Base-by-base conservation (phyloP, 805 yeast species). In the Candida nanaspora region DNA sequence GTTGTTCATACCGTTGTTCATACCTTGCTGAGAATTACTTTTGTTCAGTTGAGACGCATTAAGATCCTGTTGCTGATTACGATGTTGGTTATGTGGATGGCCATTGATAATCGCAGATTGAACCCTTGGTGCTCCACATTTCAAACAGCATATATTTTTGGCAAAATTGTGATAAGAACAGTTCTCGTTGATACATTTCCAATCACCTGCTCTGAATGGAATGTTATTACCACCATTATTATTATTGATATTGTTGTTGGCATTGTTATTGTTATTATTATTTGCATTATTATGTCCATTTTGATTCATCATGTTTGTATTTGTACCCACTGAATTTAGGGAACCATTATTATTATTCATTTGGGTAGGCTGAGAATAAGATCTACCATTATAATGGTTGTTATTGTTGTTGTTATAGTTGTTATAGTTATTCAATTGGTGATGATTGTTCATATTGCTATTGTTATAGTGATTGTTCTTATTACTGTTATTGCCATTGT, bases 151-250 rank as follows among this genome's bases (percentile, higher is more conserved):
- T 42, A 86, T 69, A 59, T 88, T 88, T 55, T 88, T 88, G 3
- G 96, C 96, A 69, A 88, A 88, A 60, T 88, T 88, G 61, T 88
- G 96, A 60, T 89, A 89, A 27, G 79, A 72, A 59, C 96, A 89
- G 21, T 75, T 68, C 41, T 82, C 89, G 47, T 75, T 78, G 22
- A 76, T 69, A 66, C 96, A 89, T 61, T 87, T 88, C 96, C 96
- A 89, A 63, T 88, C 97, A 39, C 96, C 96, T 3, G 96, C 96
- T 52, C 97, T 74, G 63, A 89, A 89, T 25, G 96, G 96, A n/a
- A 89, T 94, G 51, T 77, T 68, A 4, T 64, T 57, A 11, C 59
- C 44, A 19, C 43, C 46, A 31, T 47, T 46, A 26, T 40, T 44
- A 40, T 47, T 49, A 40, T 43, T 47, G 38, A 46, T 46, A 42